Evolutionary conservation across 345 rosid genomes (phyloP), one percentile per base, ranked within the genome.

Genomic region (Gossypium australe): DNA sequence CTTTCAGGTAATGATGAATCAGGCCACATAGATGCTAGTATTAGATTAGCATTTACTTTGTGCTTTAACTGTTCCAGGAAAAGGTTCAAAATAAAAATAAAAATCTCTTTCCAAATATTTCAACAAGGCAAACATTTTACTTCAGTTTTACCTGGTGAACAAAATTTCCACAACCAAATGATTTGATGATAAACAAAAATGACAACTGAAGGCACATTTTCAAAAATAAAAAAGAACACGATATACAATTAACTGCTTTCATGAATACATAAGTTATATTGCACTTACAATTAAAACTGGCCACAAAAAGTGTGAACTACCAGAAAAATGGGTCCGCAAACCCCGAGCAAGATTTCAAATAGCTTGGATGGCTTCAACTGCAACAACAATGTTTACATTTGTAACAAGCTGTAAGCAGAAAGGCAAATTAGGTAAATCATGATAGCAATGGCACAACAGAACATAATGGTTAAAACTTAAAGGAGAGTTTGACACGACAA

Each of bases 311-410:
- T 97, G 94, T 57, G 98, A 96, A 87, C 98, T 84, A 45, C 84
- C 90, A 72, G 97, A 87, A 85, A 93, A 93, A 87, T 96, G 87
- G 63, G 92, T 81, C 82, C 99, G 86, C 81, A 96, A 84, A 84
- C 99, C 98, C 68, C 87, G 78, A 27, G 98, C 94, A 76, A 93
- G 94, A 82, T 93, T 96, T 17, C 99, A 98, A 75, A 92, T 79
- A 71, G 98, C 98, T 89, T 93, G 99, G 79, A 96, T 80, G 66
- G 99, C 94, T 86, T 96, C 98, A 73, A 96, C 98, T 55, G 97
- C 89, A 80, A 96, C 98, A 70, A 97, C 98, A 0, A 96, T 89
- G 86, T 93, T 96, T 67, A 96, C 97, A 85, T 96, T 98, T 17
- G 86, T 92, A 74, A 88, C 80, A 82, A 96, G 98, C 99, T 96